phyloP scores from a whole-genome alignment of 257 asterid genomes.

The Gentiana macrophylla region DNA sequence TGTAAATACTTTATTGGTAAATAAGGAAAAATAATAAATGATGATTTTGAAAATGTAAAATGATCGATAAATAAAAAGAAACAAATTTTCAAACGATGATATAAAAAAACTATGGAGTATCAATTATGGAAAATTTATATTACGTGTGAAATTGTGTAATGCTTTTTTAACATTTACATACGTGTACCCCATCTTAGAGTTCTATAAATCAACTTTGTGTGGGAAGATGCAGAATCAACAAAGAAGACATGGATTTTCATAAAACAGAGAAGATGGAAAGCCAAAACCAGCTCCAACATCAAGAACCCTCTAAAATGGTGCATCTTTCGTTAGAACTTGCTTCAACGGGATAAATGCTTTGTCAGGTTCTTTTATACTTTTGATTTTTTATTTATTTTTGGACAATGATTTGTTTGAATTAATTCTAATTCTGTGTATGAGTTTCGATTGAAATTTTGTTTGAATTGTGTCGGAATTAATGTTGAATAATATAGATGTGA shows the following conservation, averaged over 20 bases:
- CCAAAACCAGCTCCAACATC: conserved; percentile 14
- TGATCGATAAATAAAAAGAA: too few relatives aligned
- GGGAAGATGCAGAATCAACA: background rate
- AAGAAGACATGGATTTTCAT: background rate
- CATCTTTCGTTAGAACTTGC: conserved; percentile 37
- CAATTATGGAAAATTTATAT: too few relatives aligned
- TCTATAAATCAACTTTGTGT: background rate
- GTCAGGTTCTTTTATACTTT: conserved; percentile 18
- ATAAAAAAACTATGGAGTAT: too few relatives aligned
- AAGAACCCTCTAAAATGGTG: conserved; percentile 19
- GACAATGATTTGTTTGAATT: background rate
- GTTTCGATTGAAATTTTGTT: background rate
- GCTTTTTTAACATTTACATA: too few relatives aligned
- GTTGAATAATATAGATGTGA: too few relatives aligned
- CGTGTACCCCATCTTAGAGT: too few relatives aligned
- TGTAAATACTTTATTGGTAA: too few relatives aligned
- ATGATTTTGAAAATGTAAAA: too few relatives aligned
- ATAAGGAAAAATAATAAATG: too few relatives aligned
- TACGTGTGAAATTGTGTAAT: too few relatives aligned
- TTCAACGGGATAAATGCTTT: conserved; percentile 47
- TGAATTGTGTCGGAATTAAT: background rate
- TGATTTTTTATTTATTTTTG: background rate
- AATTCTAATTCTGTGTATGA: too few relatives aligned
- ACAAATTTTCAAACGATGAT: too few relatives aligned
- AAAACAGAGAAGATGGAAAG: conserved; percentile 12